Evolutionary conservation across 768 basidiomycete genomes (phyloP), one percentile per base, ranked within the genome.

Genomic region (Tubosaeta brunneosetosa): DNA sequence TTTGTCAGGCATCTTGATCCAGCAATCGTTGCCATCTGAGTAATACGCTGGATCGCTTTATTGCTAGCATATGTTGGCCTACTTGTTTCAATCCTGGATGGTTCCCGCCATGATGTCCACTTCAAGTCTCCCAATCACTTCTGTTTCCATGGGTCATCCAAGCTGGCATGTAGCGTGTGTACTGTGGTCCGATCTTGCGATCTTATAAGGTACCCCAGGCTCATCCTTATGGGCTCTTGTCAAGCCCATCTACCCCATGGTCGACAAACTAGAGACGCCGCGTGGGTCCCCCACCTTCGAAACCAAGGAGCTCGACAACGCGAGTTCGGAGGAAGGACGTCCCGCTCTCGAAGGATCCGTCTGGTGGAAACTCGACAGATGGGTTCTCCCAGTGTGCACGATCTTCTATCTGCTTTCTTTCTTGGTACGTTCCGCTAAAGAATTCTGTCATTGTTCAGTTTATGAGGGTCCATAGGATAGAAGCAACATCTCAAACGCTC

Each of bases 401-500:
- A 72, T 78, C 29, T 78, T 79, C 52, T 78, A 80, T 55, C 66
- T 81, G 13, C 66, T 81, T 16, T 79, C 79, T 33, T 81, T 82
- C 62, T 53, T 82, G 65, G 81, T 82, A 50, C 55, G 80, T 45
- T 19, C 50, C 34, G 11, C 12, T n/a, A 14, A 38, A 9, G 32
- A 14, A 22, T 31, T 19, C 22, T 11, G 17, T 26, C 32, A 45
- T 17, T 11, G 2, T 44, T 45, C 40, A 54, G 22, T 22, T 22
- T 22, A 22, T 22, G 22, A 22, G 10, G 25, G 40, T 29, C 22
- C 13, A 17, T 55, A 68, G 80, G 49, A 78, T 47, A 59, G 63
- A 19, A 69, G 59, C 42, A 82, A 84, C 57, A 69, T 84, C 36
- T 77, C 75, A 27, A 84, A 84, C 55, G 84, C 82, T 37, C 74